Evolutionary conservation across 2,329 filamentous ascomycete genomes (phyloP).

Genomic region (Calonectria crousiana): DNA sequence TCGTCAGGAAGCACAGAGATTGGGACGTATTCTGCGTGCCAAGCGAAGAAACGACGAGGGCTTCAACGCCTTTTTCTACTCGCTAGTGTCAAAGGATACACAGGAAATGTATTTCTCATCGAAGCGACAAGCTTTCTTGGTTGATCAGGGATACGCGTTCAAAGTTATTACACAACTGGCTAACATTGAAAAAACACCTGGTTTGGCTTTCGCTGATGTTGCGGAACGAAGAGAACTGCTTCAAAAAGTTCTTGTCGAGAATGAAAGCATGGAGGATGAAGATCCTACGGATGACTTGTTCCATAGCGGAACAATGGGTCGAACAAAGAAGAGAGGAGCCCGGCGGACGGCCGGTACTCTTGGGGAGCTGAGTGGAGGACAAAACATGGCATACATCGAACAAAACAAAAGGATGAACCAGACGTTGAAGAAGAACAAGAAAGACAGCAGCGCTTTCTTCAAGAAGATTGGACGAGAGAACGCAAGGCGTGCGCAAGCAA

Average conservation of each 20-base stretch:
- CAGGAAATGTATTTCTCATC: slow-evolving; percentile 98
- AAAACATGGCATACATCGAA: slow-evolving; percentile 97
- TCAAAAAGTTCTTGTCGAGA: slow-evolving; percentile 89
- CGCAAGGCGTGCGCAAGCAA: slow-evolving; percentile 50
- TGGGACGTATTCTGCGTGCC: slow-evolving; percentile 92
- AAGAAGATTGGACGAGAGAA: slow-evolving; percentile 59
- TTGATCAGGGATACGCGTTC: slow-evolving; percentile 98
- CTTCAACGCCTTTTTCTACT: slow-evolving; percentile 99
- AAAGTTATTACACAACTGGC: slow-evolving; percentile 97
- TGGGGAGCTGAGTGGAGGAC: slow-evolving; percentile 87
- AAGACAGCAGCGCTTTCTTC: slow-evolving; percentile 55
- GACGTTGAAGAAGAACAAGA: slow-evolving; percentile 53
- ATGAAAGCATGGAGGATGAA: slow-evolving; percentile 81
- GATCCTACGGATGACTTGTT: slow-evolving; percentile 65
- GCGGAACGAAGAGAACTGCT: slow-evolving; percentile 87
- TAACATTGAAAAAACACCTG: slow-evolving; percentile 87
- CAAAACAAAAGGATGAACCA: slow-evolving; percentile 79
- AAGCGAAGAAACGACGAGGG: slow-evolving; percentile 97
- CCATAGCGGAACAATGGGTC: slow-evolving; percentile 59
- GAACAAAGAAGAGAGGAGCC: slow-evolving; percentile 69
- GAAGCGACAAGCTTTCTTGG: slow-evolving; percentile 95
- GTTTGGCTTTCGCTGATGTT: slow-evolving; percentile 83
- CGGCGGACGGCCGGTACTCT: slow-evolving; percentile 87
- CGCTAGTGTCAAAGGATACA: slow-evolving; percentile 95
- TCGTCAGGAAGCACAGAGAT: slow-evolving; percentile 93